phyloP scores from a whole-genome alignment of 1,284 basidiomycete genomes.

The Entoloma clypeatum region DNA sequence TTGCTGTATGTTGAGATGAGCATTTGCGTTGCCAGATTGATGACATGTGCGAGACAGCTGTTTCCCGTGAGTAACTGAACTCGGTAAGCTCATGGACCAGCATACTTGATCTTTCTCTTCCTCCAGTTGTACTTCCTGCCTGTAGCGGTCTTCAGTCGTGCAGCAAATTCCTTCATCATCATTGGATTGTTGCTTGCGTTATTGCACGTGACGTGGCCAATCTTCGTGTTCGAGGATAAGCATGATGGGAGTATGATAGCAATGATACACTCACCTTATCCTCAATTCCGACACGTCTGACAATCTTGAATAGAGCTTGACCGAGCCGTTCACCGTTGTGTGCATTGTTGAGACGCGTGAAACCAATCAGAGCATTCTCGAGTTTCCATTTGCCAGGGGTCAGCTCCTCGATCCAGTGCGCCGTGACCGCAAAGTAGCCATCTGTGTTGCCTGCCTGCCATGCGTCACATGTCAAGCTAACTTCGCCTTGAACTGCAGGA shows the following conservation, averaged over 20 bases:
- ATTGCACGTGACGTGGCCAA: constrained; percentile 1
- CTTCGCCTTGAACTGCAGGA: constrained; percentile 17
- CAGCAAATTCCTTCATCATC: constrained; percentile 1
- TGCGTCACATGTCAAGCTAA: constrained; percentile 32
- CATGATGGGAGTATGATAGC: not conserved
- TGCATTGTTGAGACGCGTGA: constrained; percentile 22
- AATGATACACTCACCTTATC: constrained; percentile 18
- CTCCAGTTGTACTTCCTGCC: not conserved
- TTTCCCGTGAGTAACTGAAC: not conserved
- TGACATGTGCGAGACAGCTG: constrained; percentile 3
- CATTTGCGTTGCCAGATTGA: no score
- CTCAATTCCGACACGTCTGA: constrained; percentile 18
- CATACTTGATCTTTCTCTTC: not conserved
- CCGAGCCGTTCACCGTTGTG: constrained; percentile 27
- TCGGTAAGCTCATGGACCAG: not conserved
- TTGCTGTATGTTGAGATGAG: no score
- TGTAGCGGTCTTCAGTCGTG: not conserved
- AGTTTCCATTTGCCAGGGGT: constrained; percentile 19
- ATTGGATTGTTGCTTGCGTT: constrained; percentile 1
- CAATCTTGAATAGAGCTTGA: constrained; percentile 26
- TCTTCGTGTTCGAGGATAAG: not conserved
- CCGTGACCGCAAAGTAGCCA: constrained; percentile 31
- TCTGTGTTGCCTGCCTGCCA: constrained; percentile 37
- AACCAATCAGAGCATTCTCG: constrained; percentile 24
- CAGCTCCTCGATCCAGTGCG: constrained; percentile 30